Base-by-base conservation (phyloP, 768 basidiomycete species). In the Crassisporium funariophilum region DNA sequence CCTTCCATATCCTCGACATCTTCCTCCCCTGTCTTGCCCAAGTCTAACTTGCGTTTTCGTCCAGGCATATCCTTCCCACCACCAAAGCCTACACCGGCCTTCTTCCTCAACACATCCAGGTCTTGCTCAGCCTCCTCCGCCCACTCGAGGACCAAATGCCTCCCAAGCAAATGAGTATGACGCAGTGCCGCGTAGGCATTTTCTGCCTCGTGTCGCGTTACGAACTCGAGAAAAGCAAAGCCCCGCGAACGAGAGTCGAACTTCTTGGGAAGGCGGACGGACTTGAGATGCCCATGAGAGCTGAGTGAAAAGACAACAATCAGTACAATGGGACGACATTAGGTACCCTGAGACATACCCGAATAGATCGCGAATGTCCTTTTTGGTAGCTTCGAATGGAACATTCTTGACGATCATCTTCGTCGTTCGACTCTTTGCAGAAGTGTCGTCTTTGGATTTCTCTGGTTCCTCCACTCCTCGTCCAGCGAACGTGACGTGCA, bases 321-420 rank as follows among this genome's bases (percentile, higher is more conserved):
- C 22, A n/a, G n/a, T n/a, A 36, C 29, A 43, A 7, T 22, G 16
- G 16, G n/a, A 35, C 10, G 39, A 39, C 15, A 8, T 25, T 23
- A 41, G 19, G 33, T 7, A 24, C n/a, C 5, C n/a, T n/a, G n/a
- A 15, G 16, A 77, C 86, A 46, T 53, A 95, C 92, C 87, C 79
- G 65, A 98, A 97, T 25, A 98, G 66, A 51, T 90, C 88, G 44
- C 88, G 76, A 19, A 99, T 77, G 56, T 99, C 97, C 70, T 89
- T 93, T 74, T 88, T 91, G 34, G 87, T 87, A 35, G 88, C 91
- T 67, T 99, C 97, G 72, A 99, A 99, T 31, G 97, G 94, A 44
- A 98, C 79, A 59, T 99, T 99, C 82, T 98, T 98, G 55, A 98
- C 92, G 41, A 98, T 83, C 78, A 98, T 85, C 82, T 98, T 98